Percentiles rank a stretch among this genome's conserved stretches.
Conservation (phyloP, 2,329 filamentous ascomycete species). For the Apiospora phragmitis region DNA sequence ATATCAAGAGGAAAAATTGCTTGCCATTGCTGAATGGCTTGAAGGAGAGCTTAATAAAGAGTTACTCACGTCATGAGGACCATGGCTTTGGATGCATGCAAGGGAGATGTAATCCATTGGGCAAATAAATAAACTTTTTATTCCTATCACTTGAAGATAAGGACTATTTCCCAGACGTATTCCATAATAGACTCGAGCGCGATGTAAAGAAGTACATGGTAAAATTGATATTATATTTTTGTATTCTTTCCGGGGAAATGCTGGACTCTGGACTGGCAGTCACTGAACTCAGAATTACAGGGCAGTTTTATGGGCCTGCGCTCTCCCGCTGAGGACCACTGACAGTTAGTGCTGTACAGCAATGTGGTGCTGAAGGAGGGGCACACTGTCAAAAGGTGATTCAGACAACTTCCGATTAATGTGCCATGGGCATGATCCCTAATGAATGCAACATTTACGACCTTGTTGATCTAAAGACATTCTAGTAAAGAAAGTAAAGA, state of each 20-base stretch:
- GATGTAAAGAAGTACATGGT: neutral
- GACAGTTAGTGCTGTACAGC: neutral
- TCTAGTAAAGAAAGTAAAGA: no score
- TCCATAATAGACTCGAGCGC: neutral
- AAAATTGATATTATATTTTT: neutral
- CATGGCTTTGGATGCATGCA: no score
- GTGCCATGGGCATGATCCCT: neutral
- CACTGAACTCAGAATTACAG: neutral
- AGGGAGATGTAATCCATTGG: no score
- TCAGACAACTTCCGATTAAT: neutral
- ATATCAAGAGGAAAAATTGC: conserved; percentile 18
- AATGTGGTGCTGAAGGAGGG: neutral
- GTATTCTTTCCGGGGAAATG: neutral
- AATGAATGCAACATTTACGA: neutral
- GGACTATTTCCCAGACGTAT: neutral
- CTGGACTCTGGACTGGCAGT: neutral
- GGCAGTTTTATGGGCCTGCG: neutral
- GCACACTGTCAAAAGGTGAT: neutral
- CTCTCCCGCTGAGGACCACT: neutral
- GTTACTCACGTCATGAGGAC: neutral
- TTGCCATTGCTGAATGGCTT: conserved; percentile 18
- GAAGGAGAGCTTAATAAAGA: conserved; percentile 7
- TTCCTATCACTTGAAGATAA: accelerated
- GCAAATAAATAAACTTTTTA: neutral
- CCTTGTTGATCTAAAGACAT: accelerated